Conservation (phyloP, 805 yeast genomes). For the Grigorovia humatica region DNA sequence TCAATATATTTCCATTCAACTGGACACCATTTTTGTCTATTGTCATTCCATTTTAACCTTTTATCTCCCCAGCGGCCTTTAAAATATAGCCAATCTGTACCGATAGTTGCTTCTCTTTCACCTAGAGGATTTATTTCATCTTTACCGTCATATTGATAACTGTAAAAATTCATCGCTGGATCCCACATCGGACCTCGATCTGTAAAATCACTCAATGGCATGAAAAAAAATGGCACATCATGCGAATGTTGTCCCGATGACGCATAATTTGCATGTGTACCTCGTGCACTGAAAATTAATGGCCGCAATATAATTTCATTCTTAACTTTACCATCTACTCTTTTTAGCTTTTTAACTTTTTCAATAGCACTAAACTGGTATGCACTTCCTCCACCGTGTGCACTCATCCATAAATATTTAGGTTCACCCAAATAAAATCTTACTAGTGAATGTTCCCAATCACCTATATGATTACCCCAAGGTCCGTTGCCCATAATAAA, state of each 20-base stretch:
- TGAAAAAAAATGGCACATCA: conserved; percentile 71
- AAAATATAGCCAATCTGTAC: conserved; percentile 70
- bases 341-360: conserved; percentile 43
- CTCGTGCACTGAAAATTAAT: conserved; percentile 79
- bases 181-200: conserved; percentile 96
- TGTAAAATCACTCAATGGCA: conserved; percentile 83
- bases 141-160: conserved; percentile 58
- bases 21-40: conserved; percentile 77
- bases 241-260: conserved; percentile 95
- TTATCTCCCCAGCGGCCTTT: conserved; percentile 89
- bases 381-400: conserved; percentile 96
- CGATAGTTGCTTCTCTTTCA: conserved; percentile 19
- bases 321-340: conserved; percentile 76
- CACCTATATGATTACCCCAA: conserved; percentile 94
- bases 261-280: conserved; percentile 95
- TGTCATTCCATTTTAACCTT: conserved; percentile 53
- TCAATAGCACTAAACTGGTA: conserved; percentile 70
- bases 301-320: conserved; percentile 55
- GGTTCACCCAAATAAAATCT: conserved; percentile 78
- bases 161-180: conserved; percentile 71
- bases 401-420: conserved; percentile 86
- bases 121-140: conserved; percentile 31
- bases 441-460: conserved; percentile 93
- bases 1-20: conserved; percentile 86
- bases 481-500: conserved; percentile 97